A percentile compares a stretch with the other conserved stretches of the same genome.
Conservation (phyloP, 805 yeast species). For the Saccharomycopsis schoenii region DNA sequence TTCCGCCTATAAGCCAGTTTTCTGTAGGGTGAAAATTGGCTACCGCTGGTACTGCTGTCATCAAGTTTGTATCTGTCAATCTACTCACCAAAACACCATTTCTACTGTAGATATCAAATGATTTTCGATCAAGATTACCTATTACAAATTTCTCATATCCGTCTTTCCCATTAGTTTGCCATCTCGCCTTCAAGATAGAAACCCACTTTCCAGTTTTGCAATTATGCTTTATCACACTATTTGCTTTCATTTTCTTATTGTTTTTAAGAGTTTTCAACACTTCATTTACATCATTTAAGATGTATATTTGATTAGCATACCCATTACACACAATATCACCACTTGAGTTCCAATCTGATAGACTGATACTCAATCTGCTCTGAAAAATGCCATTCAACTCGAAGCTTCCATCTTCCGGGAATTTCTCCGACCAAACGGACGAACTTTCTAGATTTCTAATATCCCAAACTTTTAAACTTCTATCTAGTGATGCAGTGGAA, state of each 20-base stretch:
- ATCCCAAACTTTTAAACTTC: conserved; percentile 84
- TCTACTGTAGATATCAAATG: conserved; percentile 71
- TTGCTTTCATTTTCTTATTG: conserved; percentile 33
- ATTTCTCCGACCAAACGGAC: conserved; percentile 43
- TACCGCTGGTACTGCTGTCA: conserved; percentile 93
- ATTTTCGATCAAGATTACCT: conserved; percentile 79
- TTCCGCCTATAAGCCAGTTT: conserved; percentile 91
- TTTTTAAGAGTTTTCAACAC: not conserved
- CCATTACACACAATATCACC: conserved; percentile 82
- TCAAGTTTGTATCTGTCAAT: conserved; percentile 39
- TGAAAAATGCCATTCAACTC: conserved; percentile 35
- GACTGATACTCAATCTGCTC: conserved; percentile 73
- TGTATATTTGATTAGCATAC: conserved; percentile 73
- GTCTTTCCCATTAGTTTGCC: conserved; percentile 71
- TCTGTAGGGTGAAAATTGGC: conserved; percentile 71
- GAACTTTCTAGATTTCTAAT: conserved; percentile 40
- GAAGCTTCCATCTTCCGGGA: conserved; percentile 31
- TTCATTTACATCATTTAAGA: conserved; percentile 43
- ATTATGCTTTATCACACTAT: conserved; percentile 64
- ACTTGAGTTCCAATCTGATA: conserved; percentile 70
- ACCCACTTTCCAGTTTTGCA: conserved; percentile 99
- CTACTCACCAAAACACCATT: conserved; percentile 74
- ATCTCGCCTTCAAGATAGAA: conserved; percentile 75
- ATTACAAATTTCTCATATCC: conserved; percentile 75
- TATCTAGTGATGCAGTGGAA: conserved; percentile 83